Evolutionary conservation across 78 protist species (phyloP), one percentile per base, ranked within the genome.

Genomic region (Cyanophora paradoxa): DNA sequence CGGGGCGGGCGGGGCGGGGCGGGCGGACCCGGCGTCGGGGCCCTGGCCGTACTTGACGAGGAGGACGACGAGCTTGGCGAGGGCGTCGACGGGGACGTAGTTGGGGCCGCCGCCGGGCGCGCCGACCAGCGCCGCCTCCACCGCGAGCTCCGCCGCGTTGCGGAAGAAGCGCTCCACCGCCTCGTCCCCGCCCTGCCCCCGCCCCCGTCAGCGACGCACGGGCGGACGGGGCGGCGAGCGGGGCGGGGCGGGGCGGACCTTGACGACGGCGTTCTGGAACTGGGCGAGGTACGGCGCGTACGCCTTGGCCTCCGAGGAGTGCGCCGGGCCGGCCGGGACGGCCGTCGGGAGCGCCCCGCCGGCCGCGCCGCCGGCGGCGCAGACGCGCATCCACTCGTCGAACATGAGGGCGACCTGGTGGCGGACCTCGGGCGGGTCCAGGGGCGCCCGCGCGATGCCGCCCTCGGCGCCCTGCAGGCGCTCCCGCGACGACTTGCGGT

Each of bases 1-100:
- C n/a, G n/a, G n/a, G n/a, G n/a, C n/a, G n/a, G n/a, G n/a, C n/a
- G n/a, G n/a, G n/a, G n/a, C n/a, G n/a, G n/a, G n/a, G n/a, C n/a
- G n/a, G n/a, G n/a, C n/a, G n/a, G n/a, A n/a, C n/a, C 87, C 91
- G 82, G 83, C 54, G 58, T 78, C 87, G 56, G 57, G 74, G 22
- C 46, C 72, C 24, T 37, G 56, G 28, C 33, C 37, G 52, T 57
- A 82, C 66, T 90, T 90, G 67, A 91, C 77, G 66, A 93, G 86
- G 62, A 80, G 24, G 14, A 85, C 79, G 16, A 89, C 86, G 36
- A 93, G 84, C 72, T 74, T 74, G 30, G 89, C 71, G 66, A 74
- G 50, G 13, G 91, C 91, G 34, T 92, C 96, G 14, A 81, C 62
- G 31, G 82, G 86, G 3, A 8, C 28, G 70, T 34, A 28, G 42